These are phyloP conservation scores for Leishmania mexicana DNA, from an alignment of 208 protist species.

Conservation along the genomic window DNA sequence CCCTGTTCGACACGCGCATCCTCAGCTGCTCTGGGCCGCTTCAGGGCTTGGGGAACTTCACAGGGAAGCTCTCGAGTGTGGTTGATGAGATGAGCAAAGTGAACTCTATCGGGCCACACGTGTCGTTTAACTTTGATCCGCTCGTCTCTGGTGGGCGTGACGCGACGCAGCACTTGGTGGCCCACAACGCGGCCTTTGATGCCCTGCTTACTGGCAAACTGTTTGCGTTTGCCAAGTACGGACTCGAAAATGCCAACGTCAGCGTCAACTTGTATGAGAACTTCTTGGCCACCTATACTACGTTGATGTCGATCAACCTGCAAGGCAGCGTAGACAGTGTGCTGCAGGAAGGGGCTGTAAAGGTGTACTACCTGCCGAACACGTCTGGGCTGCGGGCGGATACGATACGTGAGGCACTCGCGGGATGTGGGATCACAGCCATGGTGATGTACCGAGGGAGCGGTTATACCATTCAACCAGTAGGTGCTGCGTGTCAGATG, in stretches of 20 bases:
- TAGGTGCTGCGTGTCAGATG: background rate
- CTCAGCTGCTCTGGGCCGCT: conserved; percentile 44
- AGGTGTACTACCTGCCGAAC: conserved; percentile 33
- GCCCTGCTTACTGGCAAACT: conserved; percentile 60
- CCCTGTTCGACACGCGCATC: conserved; percentile 67
- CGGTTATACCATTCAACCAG: conserved; percentile 36
- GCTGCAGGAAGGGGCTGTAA: conserved; percentile 12
- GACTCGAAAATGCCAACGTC: conserved; percentile 8
- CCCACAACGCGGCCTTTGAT: conserved; percentile 56
- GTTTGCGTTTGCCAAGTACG: conserved; percentile 44
- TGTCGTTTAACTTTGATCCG: conserved; percentile 23
- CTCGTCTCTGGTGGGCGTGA: conserved; percentile 12
- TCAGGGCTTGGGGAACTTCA: conserved; percentile 45
- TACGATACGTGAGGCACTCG: conserved; percentile 25
- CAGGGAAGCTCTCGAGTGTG: conserved; percentile 41
- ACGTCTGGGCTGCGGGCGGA: conserved; percentile 18
- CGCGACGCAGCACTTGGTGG: background rate
- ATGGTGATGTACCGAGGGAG: conserved; percentile 22
- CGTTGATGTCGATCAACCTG: conserved; percentile 26
- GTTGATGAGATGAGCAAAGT: conserved; percentile 35
- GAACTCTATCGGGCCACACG: background rate
- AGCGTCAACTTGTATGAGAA: conserved; percentile 17
- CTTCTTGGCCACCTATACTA: conserved; percentile 23
- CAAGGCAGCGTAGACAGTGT: conserved; percentile 10
- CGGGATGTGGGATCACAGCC: background rate